Evolutionary conservation across 345 rosid species (phyloP).

Genomic region (Melastoma malabathricum): DNA sequence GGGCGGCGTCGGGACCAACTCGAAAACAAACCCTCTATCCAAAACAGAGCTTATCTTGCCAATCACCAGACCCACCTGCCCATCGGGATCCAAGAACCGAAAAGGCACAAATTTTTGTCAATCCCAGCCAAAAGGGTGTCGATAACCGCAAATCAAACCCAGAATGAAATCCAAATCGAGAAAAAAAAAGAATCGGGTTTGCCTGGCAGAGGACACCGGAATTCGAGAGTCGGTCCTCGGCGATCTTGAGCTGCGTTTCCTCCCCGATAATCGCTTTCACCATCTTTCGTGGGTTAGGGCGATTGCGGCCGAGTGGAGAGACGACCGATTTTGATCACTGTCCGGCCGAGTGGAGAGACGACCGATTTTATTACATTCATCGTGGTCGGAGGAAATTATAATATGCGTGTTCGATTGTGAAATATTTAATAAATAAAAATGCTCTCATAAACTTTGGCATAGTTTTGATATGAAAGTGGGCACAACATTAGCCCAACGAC

Average conservation of each 20-base stretch:
- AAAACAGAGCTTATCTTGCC: conserved; percentile 71
- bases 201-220: conserved; percentile 65
- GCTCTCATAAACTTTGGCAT: no score
- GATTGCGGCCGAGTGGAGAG: no score
- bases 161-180: conserved; percentile 2
- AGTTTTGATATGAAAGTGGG: no score
- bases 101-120: neutral
- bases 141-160: no score
- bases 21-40: conserved; percentile 75
- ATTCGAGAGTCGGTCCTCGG: conserved; percentile 63
- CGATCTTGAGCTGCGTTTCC: conserved; percentile 45
- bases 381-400: no score
- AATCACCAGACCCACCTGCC: conserved; percentile 76
- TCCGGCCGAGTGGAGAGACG: no score
- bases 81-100: neutral
- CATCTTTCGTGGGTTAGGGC: conserved; percentile 21
- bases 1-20: conserved; percentile 65
- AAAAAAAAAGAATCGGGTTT: neutral
- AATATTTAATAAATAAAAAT: no score
- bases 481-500: no score
- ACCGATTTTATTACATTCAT: no score
- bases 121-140: no score
- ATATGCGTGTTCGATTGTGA: no score
- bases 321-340: no score
- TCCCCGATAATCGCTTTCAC: conserved; percentile 83